Evolutionary conservation across 2,329 filamentous ascomycete genomes (phyloP).

Genomic region (Pseudogymnoascus sp.): DNA sequence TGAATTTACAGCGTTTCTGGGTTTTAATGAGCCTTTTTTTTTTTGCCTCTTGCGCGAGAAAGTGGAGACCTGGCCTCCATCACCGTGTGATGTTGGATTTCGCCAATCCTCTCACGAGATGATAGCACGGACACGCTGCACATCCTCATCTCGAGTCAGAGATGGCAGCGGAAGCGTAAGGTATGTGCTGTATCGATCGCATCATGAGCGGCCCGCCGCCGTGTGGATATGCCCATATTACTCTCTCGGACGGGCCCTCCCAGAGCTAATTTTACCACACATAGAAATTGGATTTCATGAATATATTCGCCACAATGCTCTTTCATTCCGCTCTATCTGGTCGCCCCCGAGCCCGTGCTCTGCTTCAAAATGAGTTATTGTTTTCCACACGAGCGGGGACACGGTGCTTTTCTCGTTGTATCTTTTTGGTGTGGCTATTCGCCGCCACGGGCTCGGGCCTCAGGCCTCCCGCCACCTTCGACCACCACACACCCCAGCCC

Average conservation of each 20-base stretch:
- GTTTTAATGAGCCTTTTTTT: neutral
- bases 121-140: slow-evolving; percentile 7
- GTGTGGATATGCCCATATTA: slow-evolving; percentile 9
- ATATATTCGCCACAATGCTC: neutral
- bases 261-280: slow-evolving; percentile 4
- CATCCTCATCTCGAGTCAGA: slow-evolving; percentile 2
- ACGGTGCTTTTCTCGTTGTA: slow-evolving; percentile 4
- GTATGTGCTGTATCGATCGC: slow-evolving; percentile 8
- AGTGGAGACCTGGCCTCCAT: slow-evolving; percentile 3
- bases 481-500: neutral
- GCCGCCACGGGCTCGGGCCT: slow-evolving; percentile 2
- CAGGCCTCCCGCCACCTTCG: neutral
- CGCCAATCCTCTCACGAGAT: slow-evolving; percentile 1
- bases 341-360: neutral
- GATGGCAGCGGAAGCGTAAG: neutral
- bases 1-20: slow-evolving; percentile 1
- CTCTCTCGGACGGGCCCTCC: neutral
- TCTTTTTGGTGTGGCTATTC: neutral
- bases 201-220: slow-evolving; percentile 3
- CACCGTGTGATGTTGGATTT: neutral
- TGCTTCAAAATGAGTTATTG: slow-evolving; percentile 1
- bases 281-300: neutral
- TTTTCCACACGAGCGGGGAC: neutral
- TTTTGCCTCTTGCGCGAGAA: slow-evolving; percentile 1
- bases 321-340: neutral